Base-by-base conservation (phyloP, 2,329 filamentous ascomycete species). In the Ceratocystis albifundus region DNA sequence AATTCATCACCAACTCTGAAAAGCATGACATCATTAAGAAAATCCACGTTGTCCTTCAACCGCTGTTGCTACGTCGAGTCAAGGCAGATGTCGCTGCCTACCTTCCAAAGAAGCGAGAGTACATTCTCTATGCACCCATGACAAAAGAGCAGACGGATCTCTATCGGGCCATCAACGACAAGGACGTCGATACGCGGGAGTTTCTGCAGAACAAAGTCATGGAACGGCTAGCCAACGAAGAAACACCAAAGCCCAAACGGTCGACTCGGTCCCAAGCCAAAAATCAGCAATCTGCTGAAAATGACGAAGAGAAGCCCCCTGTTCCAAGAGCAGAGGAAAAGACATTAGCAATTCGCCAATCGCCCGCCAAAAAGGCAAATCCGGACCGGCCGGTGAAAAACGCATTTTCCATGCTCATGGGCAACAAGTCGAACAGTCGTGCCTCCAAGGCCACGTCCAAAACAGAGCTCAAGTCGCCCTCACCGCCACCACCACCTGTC, bases 51-150 rank as follows among this genome's bases (percentile, higher is more conserved):
- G 92, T 99, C 28, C 76, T 99, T 0, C 96, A 97, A 71, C 94
- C 94, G 0, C 87, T 99, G 71, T 79, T 99, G 1, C 79, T 99
- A 0, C 84, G 94, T 0, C 83, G 94, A 20, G 83, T 99, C 69
- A 99, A 99, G 76, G 88, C 90, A 0, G 94, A 99, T 72, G 94
- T 99, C 0, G 93, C 96, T 65, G 87, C 87, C 1, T 84, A 90
- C 61, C 80, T 99, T n/a, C 94, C 94, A 0, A 95, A 93, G 76
- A 99, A 99, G 78, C 84, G 94, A 32, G 94, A 99, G 74, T 99
- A 99, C 70, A 89, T 99, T 2, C 78, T 99, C 0, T 97, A 94
- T 71, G 94, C 94, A 0, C 94, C 94, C 0, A 85, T 99, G 76
- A 96, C 91, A 0, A 83, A 86, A 28, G 90, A 94, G 70, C 94